Conservation (phyloP, 2,329 filamentous ascomycete genomes). For the Lasiodiplodia sp. region DNA sequence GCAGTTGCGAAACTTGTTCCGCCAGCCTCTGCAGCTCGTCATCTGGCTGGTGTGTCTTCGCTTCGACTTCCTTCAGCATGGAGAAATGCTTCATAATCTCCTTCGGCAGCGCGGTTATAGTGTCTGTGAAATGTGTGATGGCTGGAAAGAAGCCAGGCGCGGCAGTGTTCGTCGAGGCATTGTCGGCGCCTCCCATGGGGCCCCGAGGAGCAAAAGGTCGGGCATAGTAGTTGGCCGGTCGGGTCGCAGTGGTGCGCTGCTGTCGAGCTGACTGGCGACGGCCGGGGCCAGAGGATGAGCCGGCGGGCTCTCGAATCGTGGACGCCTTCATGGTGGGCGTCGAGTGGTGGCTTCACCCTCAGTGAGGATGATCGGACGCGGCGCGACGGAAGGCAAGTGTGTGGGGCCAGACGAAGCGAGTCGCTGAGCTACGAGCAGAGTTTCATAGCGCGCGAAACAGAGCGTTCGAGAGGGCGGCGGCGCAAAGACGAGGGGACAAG, state of each 20-base stretch:
- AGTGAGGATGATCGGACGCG: slow-evolving; percentile 14
- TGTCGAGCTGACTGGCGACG: slow-evolving; percentile 55
- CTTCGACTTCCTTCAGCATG: slow-evolving; percentile 95
- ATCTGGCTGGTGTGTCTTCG: slow-evolving; percentile 90
- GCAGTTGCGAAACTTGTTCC: slow-evolving; percentile 62
- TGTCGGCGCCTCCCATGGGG: slow-evolving; percentile 45
- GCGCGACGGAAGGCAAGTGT: slow-evolving; percentile 13
- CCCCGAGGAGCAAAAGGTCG: slow-evolving; percentile 53
- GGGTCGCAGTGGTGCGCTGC: slow-evolving; percentile 53
- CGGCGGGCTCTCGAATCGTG: slow-evolving; percentile 25
- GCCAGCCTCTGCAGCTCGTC: slow-evolving; percentile 81
- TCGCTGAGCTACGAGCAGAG: slow-evolving; percentile 14
- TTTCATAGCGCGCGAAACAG: slow-evolving; percentile 20
- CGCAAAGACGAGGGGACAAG: neutral
- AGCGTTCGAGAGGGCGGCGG: neutral
- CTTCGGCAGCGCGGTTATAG: slow-evolving; percentile 88
- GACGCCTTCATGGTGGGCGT: slow-evolving; percentile 31
- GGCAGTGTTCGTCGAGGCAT: slow-evolving; percentile 46
- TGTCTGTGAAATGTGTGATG: slow-evolving; percentile 82
- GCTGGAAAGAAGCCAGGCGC: slow-evolving; percentile 68
- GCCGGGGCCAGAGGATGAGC: slow-evolving; percentile 24
- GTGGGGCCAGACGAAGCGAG: slow-evolving; percentile 10
- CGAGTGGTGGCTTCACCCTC: slow-evolving; percentile 27
- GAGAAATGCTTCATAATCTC: slow-evolving; percentile 97
- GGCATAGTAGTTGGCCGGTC: slow-evolving; percentile 61